Conservation (phyloP, 2,329 filamentous ascomycete species). For the Raffaelea albimanens region DNA sequence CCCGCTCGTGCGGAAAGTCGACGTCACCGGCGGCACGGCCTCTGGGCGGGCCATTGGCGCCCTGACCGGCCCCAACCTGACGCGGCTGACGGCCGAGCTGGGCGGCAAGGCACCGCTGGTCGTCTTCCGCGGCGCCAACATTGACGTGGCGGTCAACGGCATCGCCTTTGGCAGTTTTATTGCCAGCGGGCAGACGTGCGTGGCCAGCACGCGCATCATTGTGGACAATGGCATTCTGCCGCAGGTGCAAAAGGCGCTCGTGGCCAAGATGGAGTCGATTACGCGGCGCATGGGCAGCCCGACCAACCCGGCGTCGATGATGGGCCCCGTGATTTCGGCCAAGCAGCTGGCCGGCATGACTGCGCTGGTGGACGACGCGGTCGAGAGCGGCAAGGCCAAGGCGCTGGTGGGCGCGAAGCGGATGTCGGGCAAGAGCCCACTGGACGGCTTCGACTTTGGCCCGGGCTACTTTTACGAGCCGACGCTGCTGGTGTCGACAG, state of each 20-base stretch:
- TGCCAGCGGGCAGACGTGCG: slow-evolving; percentile 49
- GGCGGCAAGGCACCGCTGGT: slow-evolving; percentile 63
- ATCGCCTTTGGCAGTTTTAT: slow-evolving; percentile 51
- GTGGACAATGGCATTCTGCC: slow-evolving; percentile 60
- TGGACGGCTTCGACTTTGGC: slow-evolving; percentile 42
- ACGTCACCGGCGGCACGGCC: slow-evolving; percentile 67
- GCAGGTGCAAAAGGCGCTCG: slow-evolving; percentile 54
- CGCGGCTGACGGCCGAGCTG: slow-evolving; percentile 61
- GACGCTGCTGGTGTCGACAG: slow-evolving; percentile 54
- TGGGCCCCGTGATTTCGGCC: slow-evolving; percentile 54
- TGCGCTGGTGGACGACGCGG: slow-evolving; percentile 54
- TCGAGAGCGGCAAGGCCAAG: slow-evolving; percentile 34
- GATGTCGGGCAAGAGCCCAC: slow-evolving; percentile 33
- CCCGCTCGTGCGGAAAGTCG: slow-evolving; percentile 51
- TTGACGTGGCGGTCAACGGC: slow-evolving; percentile 58
- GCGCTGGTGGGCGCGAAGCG: slow-evolving; percentile 35
- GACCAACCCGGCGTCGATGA: slow-evolving; percentile 45
- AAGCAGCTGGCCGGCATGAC: slow-evolving; percentile 59
- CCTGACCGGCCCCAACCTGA: slow-evolving; percentile 55
- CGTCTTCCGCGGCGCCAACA: slow-evolving; percentile 47
- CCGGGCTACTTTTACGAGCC: slow-evolving; percentile 70
- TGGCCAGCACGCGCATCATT: slow-evolving; percentile 65
- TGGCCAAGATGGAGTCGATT: slow-evolving; percentile 50
- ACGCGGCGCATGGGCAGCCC: slow-evolving; percentile 46
- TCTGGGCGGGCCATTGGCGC: slow-evolving; percentile 60